A percentile compares a stretch with the other conserved stretches of the same genome.
phyloP scores from a whole-genome alignment of 371 early-diverging fungal species.

The Mortierella sp. region DNA sequence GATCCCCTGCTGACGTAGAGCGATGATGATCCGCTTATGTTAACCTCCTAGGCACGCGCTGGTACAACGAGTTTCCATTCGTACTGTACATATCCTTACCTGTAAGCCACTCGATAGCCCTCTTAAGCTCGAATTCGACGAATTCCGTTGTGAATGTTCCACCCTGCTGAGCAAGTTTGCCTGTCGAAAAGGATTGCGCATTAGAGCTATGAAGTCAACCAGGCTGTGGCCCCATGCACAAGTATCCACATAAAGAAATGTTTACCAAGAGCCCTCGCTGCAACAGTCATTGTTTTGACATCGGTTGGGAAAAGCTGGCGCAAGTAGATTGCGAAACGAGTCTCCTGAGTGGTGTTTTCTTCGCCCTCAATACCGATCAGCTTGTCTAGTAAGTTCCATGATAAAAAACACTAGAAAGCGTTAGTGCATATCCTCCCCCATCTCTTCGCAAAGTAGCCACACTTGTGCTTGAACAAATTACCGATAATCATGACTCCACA shows the following conservation, averaged over 20 bases:
- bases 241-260: not conserved
- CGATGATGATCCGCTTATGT: not conserved
- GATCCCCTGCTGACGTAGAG: conserved; percentile 58
- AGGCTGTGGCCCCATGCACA: not conserved
- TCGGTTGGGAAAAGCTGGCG: conserved; percentile 89
- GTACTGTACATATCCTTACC: conserved; percentile 51
- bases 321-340: conserved; percentile 88
- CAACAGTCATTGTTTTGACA: conserved; percentile 85
- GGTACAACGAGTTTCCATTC: no score
- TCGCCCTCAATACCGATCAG: conserved; percentile 89
- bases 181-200: conserved; percentile 47
- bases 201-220: not conserved
- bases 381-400: conserved; percentile 64
- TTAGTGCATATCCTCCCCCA: not conserved
- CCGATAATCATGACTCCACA: conserved; percentile 76
- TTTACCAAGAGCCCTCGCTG: conserved; percentile 83
- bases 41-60: no score
- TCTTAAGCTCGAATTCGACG: conserved; percentile 89
- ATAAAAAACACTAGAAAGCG: not conserved
- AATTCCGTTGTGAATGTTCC: conserved; percentile 85
- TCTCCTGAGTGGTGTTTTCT: conserved; percentile 83
- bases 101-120: conserved; percentile 92
- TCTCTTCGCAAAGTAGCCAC: not conserved
- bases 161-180: conserved; percentile 78
- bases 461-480: conserved; percentile 14